These are phyloP conservation scores for Vanilla planifolia DNA, from an alignment of 106 monocot genomes.

Conservation along the genomic window DNA sequence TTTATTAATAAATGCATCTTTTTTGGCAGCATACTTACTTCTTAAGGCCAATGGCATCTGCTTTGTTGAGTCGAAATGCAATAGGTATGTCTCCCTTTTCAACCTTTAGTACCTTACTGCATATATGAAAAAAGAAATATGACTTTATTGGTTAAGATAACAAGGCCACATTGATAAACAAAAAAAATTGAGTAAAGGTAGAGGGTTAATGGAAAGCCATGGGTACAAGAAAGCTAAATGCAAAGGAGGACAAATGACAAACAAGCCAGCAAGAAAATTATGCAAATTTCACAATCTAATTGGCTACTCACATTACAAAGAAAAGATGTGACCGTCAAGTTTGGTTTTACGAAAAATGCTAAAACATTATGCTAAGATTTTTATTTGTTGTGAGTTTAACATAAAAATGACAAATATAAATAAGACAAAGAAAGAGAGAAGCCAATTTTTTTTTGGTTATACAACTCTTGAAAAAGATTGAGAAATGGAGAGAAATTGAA, in stretches of 20 bases:
- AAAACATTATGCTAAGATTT: no score
- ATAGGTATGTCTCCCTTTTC: conserved; percentile 27
- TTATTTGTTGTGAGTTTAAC: no score
- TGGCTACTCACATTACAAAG: no score
- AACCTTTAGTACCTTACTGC: conserved; percentile 14
- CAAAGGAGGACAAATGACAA: not conserved
- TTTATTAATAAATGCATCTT: no score
- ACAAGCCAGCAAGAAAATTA: no score
- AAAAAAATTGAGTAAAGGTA: not conserved
- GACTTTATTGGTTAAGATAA: not conserved
- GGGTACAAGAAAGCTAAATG: conserved; percentile 1
- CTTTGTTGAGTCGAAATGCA: conserved; percentile 42
- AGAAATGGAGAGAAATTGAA: no score
- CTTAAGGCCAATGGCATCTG: conserved; percentile 44
- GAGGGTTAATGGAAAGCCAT: not conserved
- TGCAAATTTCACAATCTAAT: no score
- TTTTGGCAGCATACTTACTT: no score
- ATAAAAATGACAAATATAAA: not conserved
- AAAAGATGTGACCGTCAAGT: no score
- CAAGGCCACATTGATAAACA: not conserved
- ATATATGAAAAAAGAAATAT: not conserved
- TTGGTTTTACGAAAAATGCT: no score
- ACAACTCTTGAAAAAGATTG: no score
- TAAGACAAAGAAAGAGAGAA: not conserved
- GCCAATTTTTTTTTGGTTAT: no score